Evolutionary conservation across 164 flowering plant species (phyloP), one percentile per base, ranked within the genome.

Genomic region (Kingdonia uniflora): DNA sequence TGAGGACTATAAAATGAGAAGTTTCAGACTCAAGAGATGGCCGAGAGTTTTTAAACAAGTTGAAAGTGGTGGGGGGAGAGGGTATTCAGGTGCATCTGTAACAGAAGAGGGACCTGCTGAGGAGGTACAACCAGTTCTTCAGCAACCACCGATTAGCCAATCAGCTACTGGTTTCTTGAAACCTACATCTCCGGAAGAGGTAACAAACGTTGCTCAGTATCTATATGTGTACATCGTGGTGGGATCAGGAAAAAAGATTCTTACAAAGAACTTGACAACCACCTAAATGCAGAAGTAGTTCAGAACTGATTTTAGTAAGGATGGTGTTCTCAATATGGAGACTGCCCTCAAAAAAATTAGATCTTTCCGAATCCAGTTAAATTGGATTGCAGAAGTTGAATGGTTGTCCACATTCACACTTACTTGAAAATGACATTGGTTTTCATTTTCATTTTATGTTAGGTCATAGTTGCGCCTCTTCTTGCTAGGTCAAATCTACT

Each of bases 401-500:
- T n/a, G n/a, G n/a, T 29, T 29, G 4, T 29, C 35, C 4, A 29
- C 8, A 29, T 29, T 29, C 8, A 8, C 8, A 29, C 8, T 29
- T 29, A 29, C 35, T 3, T 29, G 35, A 4, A 29, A 29, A 29
- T 29, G 35, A 29, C 35, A 29, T 47, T 47, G 21, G n/a, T 20
- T 44, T 44, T 11, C 21, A 44, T 44, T 44, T 35, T 20, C 23
- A 48, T 43, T 20, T 53, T 51, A 24, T 68, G 67, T 24, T 65
- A 92, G 99, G 74, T 51, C 53, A 65, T 50, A 58, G 59, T 86
- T 62, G 89, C 86, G 16, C 80, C 85, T 57, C 89, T 92, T 76
- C 95, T 92, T 74, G 87, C 91, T 10, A 76, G 95, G 73, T 80
- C 99, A 52, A 85, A 84, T 75, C 74, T 92, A 74, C 71, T 92